These are phyloP conservation scores for sorghum (Sorghum bicolor) DNA, from an alignment of 176 grass and related monocot genomes.

Conservation along the genomic window DNA sequence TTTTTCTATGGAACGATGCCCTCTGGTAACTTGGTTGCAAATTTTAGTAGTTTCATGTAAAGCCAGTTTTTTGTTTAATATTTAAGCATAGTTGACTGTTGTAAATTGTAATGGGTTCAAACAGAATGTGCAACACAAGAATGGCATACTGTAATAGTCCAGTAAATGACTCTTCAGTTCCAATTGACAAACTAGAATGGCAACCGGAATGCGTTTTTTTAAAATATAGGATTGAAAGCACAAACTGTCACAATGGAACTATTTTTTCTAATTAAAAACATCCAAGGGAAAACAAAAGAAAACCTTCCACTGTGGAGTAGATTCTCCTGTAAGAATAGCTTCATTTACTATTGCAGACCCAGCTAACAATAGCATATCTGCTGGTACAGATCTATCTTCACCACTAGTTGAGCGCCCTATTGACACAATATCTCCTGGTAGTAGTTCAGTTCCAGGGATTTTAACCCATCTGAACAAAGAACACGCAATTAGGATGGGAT, in stretches of 20 bases:
- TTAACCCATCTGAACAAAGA: conserved; percentile 80
- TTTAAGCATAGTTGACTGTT: not conserved
- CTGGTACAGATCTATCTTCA: conserved; percentile 96
- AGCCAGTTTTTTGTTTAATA: not conserved
- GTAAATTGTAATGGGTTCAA: not conserved
- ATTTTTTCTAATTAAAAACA: not conserved
- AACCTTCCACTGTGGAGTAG: conserved; percentile 99
- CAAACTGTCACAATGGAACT: not conserved
- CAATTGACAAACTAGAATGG: not conserved
- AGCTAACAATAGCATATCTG: conserved; percentile 90
- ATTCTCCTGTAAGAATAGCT: conserved; percentile 99
- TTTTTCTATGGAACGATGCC: conserved; percentile 2
- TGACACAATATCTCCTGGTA: conserved; percentile 96
- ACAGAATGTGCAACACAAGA: not conserved
- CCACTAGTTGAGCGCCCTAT: conserved; percentile 76
- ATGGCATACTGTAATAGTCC: not conserved
- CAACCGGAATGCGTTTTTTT: not conserved
- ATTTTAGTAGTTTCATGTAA: conserved; percentile 1
- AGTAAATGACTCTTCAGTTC: not conserved
- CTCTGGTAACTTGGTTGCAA: not conserved
- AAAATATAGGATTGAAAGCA: not conserved
- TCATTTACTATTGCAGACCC: conserved; percentile 92
- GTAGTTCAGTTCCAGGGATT: conserved; percentile 81
- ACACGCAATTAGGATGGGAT: conserved; percentile 11
- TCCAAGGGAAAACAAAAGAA: not conserved